phyloP scores from a whole-genome alignment of 2,329 filamentous ascomycete genomes.

The Triangularia setosa region DNA sequence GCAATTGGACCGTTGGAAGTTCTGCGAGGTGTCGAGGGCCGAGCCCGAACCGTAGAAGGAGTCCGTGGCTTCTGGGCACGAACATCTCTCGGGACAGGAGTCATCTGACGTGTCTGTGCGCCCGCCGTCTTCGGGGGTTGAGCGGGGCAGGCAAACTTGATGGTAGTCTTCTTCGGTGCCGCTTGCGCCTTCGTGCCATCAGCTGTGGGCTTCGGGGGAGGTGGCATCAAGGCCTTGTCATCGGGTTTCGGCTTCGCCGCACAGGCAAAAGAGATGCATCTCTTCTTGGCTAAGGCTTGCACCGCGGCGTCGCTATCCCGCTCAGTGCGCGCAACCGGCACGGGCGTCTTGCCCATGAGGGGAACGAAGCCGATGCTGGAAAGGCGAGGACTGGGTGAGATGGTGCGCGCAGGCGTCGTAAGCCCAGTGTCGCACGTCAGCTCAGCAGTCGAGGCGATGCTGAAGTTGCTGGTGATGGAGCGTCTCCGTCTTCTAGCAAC shows the following conservation, averaged over 20 bases:
- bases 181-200: slow-evolving; percentile 35
- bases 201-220: slow-evolving; percentile 30
- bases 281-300: slow-evolving; percentile 68
- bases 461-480: slow-evolving; percentile 76
- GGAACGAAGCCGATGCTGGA: slow-evolving; percentile 52
- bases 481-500: slow-evolving; percentile 45
- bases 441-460: slow-evolving; percentile 79
- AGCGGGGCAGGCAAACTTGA: slow-evolving; percentile 72
- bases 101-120: slow-evolving; percentile 14
- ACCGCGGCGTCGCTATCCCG: slow-evolving; percentile 51
- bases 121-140: slow-evolving; percentile 41
- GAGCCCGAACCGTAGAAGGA: slow-evolving; percentile 26
- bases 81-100: slow-evolving; percentile 26
- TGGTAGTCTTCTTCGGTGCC: slow-evolving; percentile 54
- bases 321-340: background rate
- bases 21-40: slow-evolving; percentile 34
- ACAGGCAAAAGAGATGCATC: slow-evolving; percentile 91
- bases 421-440: slow-evolving; percentile 92
- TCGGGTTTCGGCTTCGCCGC: slow-evolving; percentile 56
- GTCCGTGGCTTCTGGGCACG: slow-evolving; percentile 28
- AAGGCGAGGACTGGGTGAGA: slow-evolving; percentile 83
- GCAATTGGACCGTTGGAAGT: slow-evolving; percentile 37
- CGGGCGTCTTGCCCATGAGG: slow-evolving; percentile 27
- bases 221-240: slow-evolving; percentile 38
- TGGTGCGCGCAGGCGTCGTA: slow-evolving; percentile 83